Base-by-base conservation (phyloP, 805 yeast genomes). In the Cyberlindnera subsufficiens region DNA sequence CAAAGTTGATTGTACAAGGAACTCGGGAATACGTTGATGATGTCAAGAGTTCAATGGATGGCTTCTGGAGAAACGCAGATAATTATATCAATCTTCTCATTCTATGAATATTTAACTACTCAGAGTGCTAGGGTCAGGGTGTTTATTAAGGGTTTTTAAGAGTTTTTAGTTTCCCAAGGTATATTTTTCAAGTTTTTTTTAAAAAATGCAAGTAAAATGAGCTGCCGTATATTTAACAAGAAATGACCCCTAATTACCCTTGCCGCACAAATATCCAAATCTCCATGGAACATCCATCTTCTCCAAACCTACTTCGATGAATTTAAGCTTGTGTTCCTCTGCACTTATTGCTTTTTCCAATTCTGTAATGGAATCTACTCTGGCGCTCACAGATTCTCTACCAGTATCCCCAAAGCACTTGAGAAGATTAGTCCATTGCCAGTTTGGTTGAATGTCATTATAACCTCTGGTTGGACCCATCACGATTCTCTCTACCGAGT, bases 401-500 rank as follows among this genome's bases (percentile, higher is more conserved):
- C 68, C 65, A 35, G 63, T 63, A 43, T 83, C 84, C 49, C 78
- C 79, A 69, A 86, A 85, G 34, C 75, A 59, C 20, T 65, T 61
- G 22, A 74, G 59, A 29, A 75, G 47, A 39, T 59, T 56, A 34
- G 68, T 57, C 64, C 76, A 76, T 42, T 77, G 66, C 86, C 86
- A 80, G 39, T 52, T 49, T 38, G 74, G 74, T 50, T 78, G 82
- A 45, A 80, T 72, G 48, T 79, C 82, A 50, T 80, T 79, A 59
- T 79, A 78, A 13, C 68, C 55, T 42, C 80, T 79, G 2, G 63
- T 63, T 39, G 69, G 68, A 36, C 81, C 82, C 53, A 78, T 77
- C 41, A 80, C 71, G 48, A 79, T 69, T 59, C 84, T 68, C 56
- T 80, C 86, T 45, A 78, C 77, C 16, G 85, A 78, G 60, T 79